Evolutionary conservation across 2,329 filamentous ascomycete genomes (phyloP).

Genomic region (Colletotrichum sansevieriae): DNA sequence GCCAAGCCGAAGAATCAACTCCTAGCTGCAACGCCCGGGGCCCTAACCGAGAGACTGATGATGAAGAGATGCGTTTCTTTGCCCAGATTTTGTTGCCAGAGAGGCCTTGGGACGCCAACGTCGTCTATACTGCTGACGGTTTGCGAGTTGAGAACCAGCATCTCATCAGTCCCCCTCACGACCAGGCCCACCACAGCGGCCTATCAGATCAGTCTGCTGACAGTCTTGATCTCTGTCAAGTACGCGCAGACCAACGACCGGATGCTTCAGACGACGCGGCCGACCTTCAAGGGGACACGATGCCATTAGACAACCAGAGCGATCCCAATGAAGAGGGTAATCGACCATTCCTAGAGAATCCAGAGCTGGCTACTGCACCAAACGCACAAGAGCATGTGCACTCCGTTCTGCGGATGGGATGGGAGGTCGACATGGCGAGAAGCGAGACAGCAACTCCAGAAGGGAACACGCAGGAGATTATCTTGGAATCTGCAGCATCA

Average conservation of each 20-base stretch:
- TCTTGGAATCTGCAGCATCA: neutral
- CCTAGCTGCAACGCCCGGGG: neutral
- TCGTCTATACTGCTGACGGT: too few relatives aligned
- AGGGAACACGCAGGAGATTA: neutral
- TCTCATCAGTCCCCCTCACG: too few relatives aligned
- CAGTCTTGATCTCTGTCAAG: neutral
- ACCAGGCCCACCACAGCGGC: too few relatives aligned
- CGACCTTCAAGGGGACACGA: neutral
- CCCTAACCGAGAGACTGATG: neutral
- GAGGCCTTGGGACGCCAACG: too few relatives aligned
- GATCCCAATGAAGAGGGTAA: too few relatives aligned
- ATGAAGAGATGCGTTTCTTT: neutral
- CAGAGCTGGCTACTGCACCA: neutral
- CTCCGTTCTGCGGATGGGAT: conserved; percentile 7
- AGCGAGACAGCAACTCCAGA: conserved; percentile 23
- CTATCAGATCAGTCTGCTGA: too few relatives aligned
- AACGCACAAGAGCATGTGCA: neutral
- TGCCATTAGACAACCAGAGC: neutral
- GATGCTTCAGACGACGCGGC: neutral
- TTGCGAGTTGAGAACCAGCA: too few relatives aligned
- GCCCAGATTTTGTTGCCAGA: too few relatives aligned
- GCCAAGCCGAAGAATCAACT: neutral
- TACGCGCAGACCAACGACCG: neutral
- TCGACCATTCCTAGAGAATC: neutral
- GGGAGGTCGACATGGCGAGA: conserved; percentile 34